Conservation (phyloP, 306 rosid genomes). For the Urtica urens region DNA sequence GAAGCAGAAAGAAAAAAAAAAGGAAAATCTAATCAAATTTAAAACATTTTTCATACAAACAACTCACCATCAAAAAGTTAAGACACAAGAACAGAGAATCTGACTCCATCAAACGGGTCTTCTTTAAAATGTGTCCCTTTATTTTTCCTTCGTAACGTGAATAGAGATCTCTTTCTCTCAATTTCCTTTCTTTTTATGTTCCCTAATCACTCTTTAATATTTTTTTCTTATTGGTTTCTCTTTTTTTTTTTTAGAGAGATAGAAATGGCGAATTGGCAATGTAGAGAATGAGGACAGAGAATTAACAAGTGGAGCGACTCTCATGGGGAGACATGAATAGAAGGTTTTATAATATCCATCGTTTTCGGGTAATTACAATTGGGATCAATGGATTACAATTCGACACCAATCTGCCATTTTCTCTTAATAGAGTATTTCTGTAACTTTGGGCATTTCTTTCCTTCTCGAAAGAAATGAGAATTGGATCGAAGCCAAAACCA, state of each 20-base stretch:
- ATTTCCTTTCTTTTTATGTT: constrained; percentile 1
- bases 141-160: background rate
- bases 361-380: background rate
- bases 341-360: background rate
- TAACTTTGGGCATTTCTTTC: background rate
- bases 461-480: background rate
- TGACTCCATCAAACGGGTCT: background rate
- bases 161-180: background rate
- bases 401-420: background rate
- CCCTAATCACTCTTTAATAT: background rate
- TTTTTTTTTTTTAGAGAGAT: background rate
- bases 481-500: background rate
- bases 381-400: background rate
- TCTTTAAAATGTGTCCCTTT: background rate
- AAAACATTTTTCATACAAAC: too few species aligned
- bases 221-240: background rate
- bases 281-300: background rate
- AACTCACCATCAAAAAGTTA: background rate
- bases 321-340: constrained; percentile 11
- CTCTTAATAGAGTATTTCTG: background rate
- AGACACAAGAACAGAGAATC: background rate
- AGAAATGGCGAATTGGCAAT: background rate
- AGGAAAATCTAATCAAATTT: too few species aligned
- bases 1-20: background rate
- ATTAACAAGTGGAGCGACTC: constrained; percentile 17